A percentile compares a stretch with the other conserved stretches of the same genome.
Evolutionary conservation across 106 monocot species (phyloP).

Genomic region (Acorus calamus): DNA sequence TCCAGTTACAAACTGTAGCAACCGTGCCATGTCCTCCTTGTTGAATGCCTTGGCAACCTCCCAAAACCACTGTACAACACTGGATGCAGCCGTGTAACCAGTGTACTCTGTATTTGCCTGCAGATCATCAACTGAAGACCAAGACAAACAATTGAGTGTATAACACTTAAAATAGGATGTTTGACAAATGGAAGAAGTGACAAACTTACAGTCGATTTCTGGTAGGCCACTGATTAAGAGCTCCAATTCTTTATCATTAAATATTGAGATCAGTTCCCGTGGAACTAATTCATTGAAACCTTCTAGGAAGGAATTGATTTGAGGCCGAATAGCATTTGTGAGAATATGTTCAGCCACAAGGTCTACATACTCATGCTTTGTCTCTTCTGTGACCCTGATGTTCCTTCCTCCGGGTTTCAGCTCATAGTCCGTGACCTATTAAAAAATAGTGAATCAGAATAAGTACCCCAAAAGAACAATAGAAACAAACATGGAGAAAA

Average conservation of each 20-base stretch:
- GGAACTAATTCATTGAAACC: slow-evolving; percentile 66
- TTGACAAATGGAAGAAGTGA: not conserved
- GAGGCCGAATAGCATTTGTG: slow-evolving; percentile 70
- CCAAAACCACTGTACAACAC: slow-evolving; percentile 67
- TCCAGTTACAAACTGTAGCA: slow-evolving; percentile 73
- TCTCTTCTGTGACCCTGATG: slow-evolving; percentile 61
- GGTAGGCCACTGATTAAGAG: slow-evolving; percentile 75
- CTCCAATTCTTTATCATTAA: slow-evolving; percentile 73
- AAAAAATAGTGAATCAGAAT: too few species aligned
- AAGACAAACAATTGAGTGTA: slow-evolving; percentile 1
- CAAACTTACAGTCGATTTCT: slow-evolving; percentile 58
- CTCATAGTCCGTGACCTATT: slow-evolving; percentile 67
- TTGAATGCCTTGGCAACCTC: slow-evolving; percentile 61
- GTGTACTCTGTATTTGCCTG: slow-evolving; percentile 64
- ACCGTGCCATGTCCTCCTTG: slow-evolving; percentile 70
- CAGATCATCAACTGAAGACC: slow-evolving; percentile 50
- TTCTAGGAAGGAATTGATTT: slow-evolving; percentile 68
- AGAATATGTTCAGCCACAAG: slow-evolving; percentile 67
- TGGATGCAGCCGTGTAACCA: slow-evolving; percentile 50
- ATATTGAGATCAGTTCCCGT: slow-evolving; percentile 54
- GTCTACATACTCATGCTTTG: slow-evolving; percentile 74
- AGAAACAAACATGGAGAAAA: not conserved
- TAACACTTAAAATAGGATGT: not conserved
- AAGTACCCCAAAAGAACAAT: too few species aligned
- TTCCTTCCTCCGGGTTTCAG: slow-evolving; percentile 71